Base-by-base conservation (phyloP, 176 grass and related monocot genomes). In the Oryza meridionalis region DNA sequence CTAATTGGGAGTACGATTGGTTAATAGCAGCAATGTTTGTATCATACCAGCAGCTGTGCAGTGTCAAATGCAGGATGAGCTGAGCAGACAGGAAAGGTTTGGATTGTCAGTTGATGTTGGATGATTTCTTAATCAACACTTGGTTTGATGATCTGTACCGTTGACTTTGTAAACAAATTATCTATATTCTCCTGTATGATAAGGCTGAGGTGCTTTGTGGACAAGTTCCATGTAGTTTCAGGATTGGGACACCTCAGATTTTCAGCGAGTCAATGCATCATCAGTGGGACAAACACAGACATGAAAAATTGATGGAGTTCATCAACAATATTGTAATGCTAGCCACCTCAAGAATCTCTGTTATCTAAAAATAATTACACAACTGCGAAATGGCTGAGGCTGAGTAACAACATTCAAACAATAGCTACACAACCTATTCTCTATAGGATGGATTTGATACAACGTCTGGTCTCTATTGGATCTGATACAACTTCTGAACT, bases 321-420 rank as follows among this genome's bases (percentile, higher is more conserved):
- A 27, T 49, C 15, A 51, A 13, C 64, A 69, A 69, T n/a, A 29
- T 3, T n/a, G 15, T 6, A 43, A 61, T 9, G 55, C 25, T 55
- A 43, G 7, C 19, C 8, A 67, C 42, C 81, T 77, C 22, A 84
- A 27, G 44, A 49, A 84, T 61, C 46, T 59, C 69, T 10, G 15
- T 55, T 42, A 79, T 49, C 72, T 43, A 85, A 24, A 62, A 63
- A 19, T 12, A 63, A 46, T 35, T 47, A 61, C 67, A 78, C 9
- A 9, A 24, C 7, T 1, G 38, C 26, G 40, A 40, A 42, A 40
- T 53, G 21, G 37, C 35, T 71, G 71, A n/a, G n/a, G n/a, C n/a
- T 42, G 77, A n/a, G n/a, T 2, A 63, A 59, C 6, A 70, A 77
- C 16, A 15, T 15, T 78, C 65, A 45, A 70, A 77, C 22, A 69